Evolutionary conservation across 2,329 filamentous ascomycete species (phyloP).

Genomic region (Lachnellula occidentalis): DNA sequence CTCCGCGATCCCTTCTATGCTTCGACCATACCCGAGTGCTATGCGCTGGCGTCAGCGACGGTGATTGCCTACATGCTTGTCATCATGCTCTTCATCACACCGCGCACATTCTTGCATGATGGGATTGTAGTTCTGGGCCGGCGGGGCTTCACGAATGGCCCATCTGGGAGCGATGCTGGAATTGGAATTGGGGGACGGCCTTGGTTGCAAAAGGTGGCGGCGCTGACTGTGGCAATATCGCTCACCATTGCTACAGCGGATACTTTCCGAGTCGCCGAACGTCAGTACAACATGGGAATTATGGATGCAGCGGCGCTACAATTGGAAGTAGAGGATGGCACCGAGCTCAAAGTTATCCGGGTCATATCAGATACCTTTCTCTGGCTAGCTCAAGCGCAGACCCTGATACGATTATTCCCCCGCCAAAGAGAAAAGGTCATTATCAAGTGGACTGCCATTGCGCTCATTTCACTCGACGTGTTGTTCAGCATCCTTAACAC

Average conservation of each 20-base stretch:
- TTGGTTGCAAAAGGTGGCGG: slow-evolving; percentile 83
- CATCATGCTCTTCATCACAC: slow-evolving; percentile 83
- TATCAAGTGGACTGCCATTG: slow-evolving; percentile 98
- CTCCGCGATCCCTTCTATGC: slow-evolving; percentile 86
- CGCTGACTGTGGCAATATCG: slow-evolving; percentile 71
- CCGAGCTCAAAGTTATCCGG: slow-evolving; percentile 82
- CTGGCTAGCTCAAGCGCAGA: slow-evolving; percentile 97
- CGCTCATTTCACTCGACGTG: slow-evolving; percentile 83
- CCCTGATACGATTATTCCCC: slow-evolving; percentile 88
- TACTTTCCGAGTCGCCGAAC: slow-evolving; percentile 77
- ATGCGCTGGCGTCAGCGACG: slow-evolving; percentile 85
- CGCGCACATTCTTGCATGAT: slow-evolving; percentile 86
- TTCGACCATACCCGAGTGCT: slow-evolving; percentile 87
- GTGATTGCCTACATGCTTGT: slow-evolving; percentile 83
- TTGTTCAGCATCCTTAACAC: slow-evolving; percentile 90
- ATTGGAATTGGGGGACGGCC: slow-evolving; percentile 87
- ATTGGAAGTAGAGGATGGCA: slow-evolving; percentile 71
- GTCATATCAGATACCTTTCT: slow-evolving; percentile 94
- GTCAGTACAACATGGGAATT: slow-evolving; percentile 72
- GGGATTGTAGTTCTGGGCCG: slow-evolving; percentile 76
- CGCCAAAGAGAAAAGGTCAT: slow-evolving; percentile 96
- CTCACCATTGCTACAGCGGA: slow-evolving; percentile 90
- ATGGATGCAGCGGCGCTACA: slow-evolving; percentile 76
- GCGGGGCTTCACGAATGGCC: slow-evolving; percentile 79
- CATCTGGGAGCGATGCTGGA: slow-evolving; percentile 59